Evolutionary conservation across 306 rosid species (phyloP).

Genomic region (Castanospermum australe): DNA sequence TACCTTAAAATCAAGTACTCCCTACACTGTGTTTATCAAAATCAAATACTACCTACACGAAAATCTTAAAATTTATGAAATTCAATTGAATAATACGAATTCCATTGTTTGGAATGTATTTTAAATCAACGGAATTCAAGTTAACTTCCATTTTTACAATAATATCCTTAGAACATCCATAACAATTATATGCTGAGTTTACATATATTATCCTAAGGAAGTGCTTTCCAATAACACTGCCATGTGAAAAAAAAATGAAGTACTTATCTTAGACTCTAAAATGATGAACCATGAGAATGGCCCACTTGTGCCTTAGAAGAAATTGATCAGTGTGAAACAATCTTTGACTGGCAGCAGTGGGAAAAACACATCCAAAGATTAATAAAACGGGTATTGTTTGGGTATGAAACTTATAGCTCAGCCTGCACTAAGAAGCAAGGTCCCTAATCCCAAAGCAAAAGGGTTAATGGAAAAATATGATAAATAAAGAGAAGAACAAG

Average conservation of each 20-base stretch:
- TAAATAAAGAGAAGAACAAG: not conserved
- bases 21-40: not conserved
- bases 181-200: not conserved
- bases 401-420: not conserved
- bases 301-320: not conserved
- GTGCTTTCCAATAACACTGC: not conserved
- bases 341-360: not conserved
- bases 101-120: not conserved
- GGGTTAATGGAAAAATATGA: not conserved
- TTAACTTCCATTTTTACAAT: not conserved
- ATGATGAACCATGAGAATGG: not conserved
- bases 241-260: not conserved
- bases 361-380: not conserved
- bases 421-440: conserved; percentile 3
- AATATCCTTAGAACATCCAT: not conserved
- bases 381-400: not conserved
- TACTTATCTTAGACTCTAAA: not conserved
- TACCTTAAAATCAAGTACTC: not conserved
- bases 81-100: too few relatives aligned
- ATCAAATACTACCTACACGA: not conserved
- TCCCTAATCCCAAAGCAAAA: not conserved
- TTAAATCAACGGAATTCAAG: not conserved
- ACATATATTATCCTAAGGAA: not conserved
- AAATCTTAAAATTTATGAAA: too few relatives aligned
- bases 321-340: not conserved